Conservation (phyloP, 306 rosid species). For the Betula pendula region DNA sequence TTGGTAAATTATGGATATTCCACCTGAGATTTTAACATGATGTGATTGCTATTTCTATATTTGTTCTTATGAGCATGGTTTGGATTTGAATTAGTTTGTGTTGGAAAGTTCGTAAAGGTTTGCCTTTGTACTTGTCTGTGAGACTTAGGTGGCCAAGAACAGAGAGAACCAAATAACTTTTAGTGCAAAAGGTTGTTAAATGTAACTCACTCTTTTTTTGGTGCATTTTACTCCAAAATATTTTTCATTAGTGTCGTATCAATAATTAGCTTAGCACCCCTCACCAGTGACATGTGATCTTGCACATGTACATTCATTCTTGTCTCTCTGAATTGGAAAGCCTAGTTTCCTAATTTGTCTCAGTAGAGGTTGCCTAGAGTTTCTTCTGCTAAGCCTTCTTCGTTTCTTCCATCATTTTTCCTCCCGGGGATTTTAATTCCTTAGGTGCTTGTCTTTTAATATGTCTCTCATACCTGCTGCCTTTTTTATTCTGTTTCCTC, state of each 20-base stretch:
- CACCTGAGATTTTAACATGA: slow-evolving; percentile 4
- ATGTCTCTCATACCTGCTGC: background rate
- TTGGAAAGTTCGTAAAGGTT: background rate
- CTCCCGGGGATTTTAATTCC: background rate
- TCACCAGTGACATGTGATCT: background rate
- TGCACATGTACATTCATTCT: background rate
- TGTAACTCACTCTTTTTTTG: background rate
- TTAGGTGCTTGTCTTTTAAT: background rate
- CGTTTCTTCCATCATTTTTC: background rate
- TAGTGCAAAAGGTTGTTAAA: background rate
- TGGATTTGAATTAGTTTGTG: background rate
- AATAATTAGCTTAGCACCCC: background rate
- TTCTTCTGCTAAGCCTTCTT: background rate
- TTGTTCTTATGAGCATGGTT: background rate
- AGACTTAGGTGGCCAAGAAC: background rate
- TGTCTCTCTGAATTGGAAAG: too few relatives aligned
- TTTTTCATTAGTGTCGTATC: background rate
- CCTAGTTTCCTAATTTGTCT: too few relatives aligned
- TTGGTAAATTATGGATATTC: slow-evolving; percentile 12
- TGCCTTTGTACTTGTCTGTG: background rate
- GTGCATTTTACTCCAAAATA: background rate
- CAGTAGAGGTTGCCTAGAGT: too few relatives aligned
- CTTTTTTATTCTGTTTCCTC: background rate
- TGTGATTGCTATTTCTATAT: background rate
- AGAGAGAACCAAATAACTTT: background rate